These are phyloP conservation scores for Magnusiomyces suaveolens DNA, from an alignment of 1,139 yeast genomes.

Conservation along the genomic window DNA sequence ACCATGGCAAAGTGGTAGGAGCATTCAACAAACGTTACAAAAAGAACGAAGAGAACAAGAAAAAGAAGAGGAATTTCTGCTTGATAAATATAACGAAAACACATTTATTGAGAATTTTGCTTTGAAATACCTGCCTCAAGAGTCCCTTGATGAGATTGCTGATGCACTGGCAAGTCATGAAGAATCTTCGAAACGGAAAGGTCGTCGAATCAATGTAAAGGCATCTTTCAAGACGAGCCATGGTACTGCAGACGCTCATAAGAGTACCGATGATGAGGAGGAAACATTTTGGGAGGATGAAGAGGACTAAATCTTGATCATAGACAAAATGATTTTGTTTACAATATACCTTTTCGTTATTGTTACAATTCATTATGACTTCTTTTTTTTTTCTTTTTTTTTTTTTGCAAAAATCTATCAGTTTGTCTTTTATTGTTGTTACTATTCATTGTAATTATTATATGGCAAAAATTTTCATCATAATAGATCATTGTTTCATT, in stretches of 20 bases:
- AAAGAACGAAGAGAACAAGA: not conserved
- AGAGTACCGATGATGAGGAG: not conserved
- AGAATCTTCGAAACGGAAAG: not conserved
- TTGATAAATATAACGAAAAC: constrained; percentile 1
- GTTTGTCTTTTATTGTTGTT: no score
- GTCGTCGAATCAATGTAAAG: not conserved
- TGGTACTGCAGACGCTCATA: not conserved
- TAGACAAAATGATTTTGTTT: no score
- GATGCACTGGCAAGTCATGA: constrained; percentile 4
- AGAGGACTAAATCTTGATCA: no score
- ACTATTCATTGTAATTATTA: no score
- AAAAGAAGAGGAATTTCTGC: not conserved
- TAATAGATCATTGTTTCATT: no score
- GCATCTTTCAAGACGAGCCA: not conserved
- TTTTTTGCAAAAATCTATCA: no score
- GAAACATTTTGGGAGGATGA: not conserved
- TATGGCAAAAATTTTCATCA: no score
- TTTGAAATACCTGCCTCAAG: constrained; percentile 26
- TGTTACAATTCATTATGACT: no score
- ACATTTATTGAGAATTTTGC: constrained; percentile 20
- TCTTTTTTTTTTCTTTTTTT: no score
- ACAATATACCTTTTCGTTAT: no score
- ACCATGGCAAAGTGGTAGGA: not conserved
- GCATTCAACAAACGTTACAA: not conserved
- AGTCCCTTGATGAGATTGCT: constrained; percentile 20